Conservation (phyloP, 2,329 filamentous ascomycete genomes). For the Claviceps maximensis region DNA sequence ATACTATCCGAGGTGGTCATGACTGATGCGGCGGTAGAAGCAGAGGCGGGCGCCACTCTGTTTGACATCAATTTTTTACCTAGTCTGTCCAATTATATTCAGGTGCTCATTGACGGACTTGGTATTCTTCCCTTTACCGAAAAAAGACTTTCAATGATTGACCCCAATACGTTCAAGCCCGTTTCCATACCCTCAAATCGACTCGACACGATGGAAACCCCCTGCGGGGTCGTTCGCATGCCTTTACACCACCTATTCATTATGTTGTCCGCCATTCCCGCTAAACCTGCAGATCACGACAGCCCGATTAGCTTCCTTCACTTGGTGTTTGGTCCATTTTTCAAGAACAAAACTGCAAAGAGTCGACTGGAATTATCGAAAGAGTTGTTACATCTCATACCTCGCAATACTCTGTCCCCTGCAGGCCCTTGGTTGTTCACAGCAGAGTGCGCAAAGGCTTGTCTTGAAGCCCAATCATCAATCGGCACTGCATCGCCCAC, state of each 20-base stretch:
- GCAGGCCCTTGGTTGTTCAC: slow-evolving; percentile 39
- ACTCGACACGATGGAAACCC: slow-evolving; percentile 37
- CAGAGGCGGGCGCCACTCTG: background rate
- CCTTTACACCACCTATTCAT: slow-evolving; percentile 55
- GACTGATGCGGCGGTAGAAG: background rate
- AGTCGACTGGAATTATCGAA: slow-evolving; percentile 32
- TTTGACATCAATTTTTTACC: slow-evolving; percentile 38
- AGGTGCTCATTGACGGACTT: slow-evolving; percentile 35
- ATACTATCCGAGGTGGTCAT: slow-evolving; percentile 45
- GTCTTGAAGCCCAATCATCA: slow-evolving; percentile 22
- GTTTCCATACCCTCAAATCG: slow-evolving; percentile 55
- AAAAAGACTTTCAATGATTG: slow-evolving; percentile 38
- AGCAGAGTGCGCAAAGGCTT: slow-evolving; percentile 30
- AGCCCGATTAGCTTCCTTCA: slow-evolving; percentile 32
- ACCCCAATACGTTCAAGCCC: slow-evolving; percentile 45
- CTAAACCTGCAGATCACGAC: slow-evolving; percentile 33
- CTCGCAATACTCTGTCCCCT: slow-evolving; percentile 29
- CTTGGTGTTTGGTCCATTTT: slow-evolving; percentile 44
- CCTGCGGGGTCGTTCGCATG: slow-evolving; percentile 36
- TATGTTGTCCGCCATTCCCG: slow-evolving; percentile 40
- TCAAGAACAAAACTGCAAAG: slow-evolving; percentile 33
- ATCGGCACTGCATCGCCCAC: background rate
- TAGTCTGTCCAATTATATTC: slow-evolving; percentile 37
- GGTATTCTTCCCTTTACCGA: slow-evolving; percentile 51
- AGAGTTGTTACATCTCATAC: slow-evolving; percentile 37